These are phyloP conservation scores for Phytophthora ohioensis DNA, from an alignment of 352 stramenopile genomes.

Conservation along the genomic window DNA sequence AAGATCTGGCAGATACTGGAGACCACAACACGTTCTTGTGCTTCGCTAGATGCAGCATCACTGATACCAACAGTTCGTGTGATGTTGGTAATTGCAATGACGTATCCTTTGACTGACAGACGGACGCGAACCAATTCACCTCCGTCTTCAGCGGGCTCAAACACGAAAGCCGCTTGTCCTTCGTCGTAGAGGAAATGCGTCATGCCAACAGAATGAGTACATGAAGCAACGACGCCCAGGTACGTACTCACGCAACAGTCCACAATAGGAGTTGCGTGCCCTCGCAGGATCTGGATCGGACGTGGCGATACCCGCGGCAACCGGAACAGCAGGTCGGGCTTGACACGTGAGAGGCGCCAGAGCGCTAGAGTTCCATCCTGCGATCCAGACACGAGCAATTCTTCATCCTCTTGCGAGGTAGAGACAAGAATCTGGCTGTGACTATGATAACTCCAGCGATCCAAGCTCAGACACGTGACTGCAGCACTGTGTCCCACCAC, in stretches of 20 bases:
- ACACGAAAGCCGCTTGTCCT: conserved; percentile 74
- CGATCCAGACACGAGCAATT: conserved; percentile 78
- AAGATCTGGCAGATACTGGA: conserved; percentile 67
- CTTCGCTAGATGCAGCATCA: background rate
- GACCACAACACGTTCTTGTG: conserved; percentile 11
- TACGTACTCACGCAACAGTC: conserved; percentile 77
- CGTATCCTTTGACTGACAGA: conserved; percentile 67
- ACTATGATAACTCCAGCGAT: conserved; percentile 62
- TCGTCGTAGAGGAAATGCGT: conserved; percentile 81
- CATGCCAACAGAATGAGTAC: conserved; percentile 57
- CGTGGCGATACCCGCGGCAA: conserved; percentile 72
- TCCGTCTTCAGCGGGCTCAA: conserved; percentile 43
- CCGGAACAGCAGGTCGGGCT: conserved; percentile 78
- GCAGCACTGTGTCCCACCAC: conserved; percentile 75
- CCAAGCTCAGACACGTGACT: conserved; percentile 79
- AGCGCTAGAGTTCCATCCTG: conserved; percentile 73
- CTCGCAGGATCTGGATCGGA: conserved; percentile 72
- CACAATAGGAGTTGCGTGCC: conserved; percentile 55
- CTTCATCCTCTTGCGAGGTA: conserved; percentile 69
- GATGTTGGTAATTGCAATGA: conserved; percentile 55
- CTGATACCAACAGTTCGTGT: background rate
- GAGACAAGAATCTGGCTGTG: conserved; percentile 36
- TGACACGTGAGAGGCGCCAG: conserved; percentile 79
- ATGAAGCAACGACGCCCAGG: conserved; percentile 73
- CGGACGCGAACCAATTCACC: conserved; percentile 57